Evolutionary conservation across 2,329 filamentous ascomycete genomes (phyloP), one percentile per base, ranked within the genome.

Genomic region (Sphaerulina vaccinii): DNA sequence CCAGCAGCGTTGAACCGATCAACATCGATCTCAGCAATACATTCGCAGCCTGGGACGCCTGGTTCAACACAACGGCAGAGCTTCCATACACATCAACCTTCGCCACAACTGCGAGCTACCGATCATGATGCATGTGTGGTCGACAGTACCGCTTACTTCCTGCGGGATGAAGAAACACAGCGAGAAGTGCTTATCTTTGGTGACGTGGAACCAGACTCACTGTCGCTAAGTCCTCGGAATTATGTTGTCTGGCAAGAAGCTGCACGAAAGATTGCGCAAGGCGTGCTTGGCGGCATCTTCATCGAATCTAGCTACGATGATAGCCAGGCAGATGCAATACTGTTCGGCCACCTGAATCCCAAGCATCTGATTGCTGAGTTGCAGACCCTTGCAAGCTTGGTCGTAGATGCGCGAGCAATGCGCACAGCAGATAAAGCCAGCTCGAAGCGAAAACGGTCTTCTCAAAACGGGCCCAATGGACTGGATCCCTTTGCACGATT

Each of bases 241-340:
- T 73, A 79, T n/a, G 76, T 78, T 11, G 83, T 99, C 11, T 99
- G 93, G 93, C 80, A 83, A 59, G 88, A 93, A 64, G 92, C 92
- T 0, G 92, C 91, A 0, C 86, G 86, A 7, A 96, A 95, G 67
- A 84, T 99, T 21, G 86, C 78, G 0, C 73, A 78, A 0, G 88
- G 89, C 1, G 77, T 79, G 3, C 78, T 99, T 0, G 80, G 79
- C 0, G 92, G 86, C 9, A 87, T 99, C 10, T 92, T 97, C 66
- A 95, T 99, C 62, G 93, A 99, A 74, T 97, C 92, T 70, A 95
- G 89, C 56, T 99, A 92, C 69, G 87, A 90, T 55, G 86, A 96
- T 68, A 81, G 82, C 6, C 86, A 90, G 63, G 79, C 82, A 18
- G 85, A 93, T 54, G 84, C 87, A 43, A 81, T 85, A 0, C 77